Percentiles rank a stretch among this genome's conserved stretches.
phyloP scores from a whole-genome alignment of 495 filamentous ascomycete genomes.

The Tricharina praecox region DNA sequence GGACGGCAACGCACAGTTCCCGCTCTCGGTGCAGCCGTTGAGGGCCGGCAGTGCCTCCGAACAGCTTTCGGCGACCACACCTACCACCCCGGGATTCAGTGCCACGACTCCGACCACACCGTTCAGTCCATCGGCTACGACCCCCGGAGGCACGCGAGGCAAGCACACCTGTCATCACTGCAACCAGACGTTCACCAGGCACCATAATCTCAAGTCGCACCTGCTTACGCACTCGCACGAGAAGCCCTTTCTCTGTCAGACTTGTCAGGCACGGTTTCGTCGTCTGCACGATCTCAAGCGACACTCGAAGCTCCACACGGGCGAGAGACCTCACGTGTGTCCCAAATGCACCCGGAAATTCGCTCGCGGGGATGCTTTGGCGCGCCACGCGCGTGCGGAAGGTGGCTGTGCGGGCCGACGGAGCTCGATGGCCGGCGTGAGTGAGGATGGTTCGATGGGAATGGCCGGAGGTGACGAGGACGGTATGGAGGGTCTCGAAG shows the following conservation, averaged over 20 bases:
- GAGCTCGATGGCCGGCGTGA: constrained; percentile 72
- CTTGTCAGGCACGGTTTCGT: constrained; percentile 77
- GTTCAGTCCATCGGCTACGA: constrained; percentile 17
- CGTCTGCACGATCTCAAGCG: constrained; percentile 90
- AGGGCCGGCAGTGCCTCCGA: not conserved
- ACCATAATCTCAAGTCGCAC: constrained; percentile 98
- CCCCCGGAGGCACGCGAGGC: constrained; percentile 20
- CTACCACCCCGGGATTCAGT: constrained; percentile 20
- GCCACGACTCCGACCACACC: constrained; percentile 24
- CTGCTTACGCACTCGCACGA: constrained; percentile 96
- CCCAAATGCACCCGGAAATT: constrained; percentile 87
- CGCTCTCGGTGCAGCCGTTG: not conserved
- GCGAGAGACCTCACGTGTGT: constrained; percentile 87
- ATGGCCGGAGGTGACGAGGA: constrained; percentile 21
- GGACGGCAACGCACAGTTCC: not conserved
- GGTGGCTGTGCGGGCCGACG: constrained; percentile 86
- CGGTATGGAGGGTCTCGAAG: constrained; percentile 24
- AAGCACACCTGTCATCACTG: constrained; percentile 96
- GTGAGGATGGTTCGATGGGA: constrained; percentile 40
- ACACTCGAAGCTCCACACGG: constrained; percentile 90
- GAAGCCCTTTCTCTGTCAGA: constrained; percentile 84
- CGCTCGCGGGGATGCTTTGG: constrained; percentile 85
- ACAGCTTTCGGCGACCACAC: constrained; percentile 16
- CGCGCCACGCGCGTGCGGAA: constrained; percentile 87
- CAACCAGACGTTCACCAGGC: constrained; percentile 86